Base-by-base conservation (phyloP, 2,329 filamentous ascomycete genomes). In the Cladophialophora chaetospira region DNA sequence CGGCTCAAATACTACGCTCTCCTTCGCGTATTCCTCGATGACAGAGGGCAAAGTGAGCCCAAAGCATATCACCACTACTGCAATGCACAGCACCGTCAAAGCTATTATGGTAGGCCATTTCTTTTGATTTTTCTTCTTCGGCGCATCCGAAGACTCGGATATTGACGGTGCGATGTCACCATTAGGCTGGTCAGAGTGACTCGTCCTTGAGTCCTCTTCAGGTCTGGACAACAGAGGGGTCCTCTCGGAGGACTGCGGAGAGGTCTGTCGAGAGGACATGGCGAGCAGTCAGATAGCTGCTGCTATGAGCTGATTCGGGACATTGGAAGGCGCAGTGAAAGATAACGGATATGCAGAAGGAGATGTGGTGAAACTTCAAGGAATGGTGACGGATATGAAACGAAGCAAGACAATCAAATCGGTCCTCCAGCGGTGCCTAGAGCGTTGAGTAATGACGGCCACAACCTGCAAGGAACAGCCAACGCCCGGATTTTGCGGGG, bases 1-100 rank as follows among this genome's bases (percentile, higher is more conserved):
- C 1, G 94, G 90, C 68, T 92, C 85, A 63, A 99, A 83, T 15
- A 93, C 85, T 21, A 87, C 81, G 2, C 92, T 90, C 71, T 92
- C 81, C 73, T 93, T 88, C 46, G 88, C 89, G 72, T 99, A 99
- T 69, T 90, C 83, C 72, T 96, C 85, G 9, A 96, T 84, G 5
- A 87, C 84, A 13, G 88, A 85, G 1, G 93, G 92, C 0, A 88
- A 83, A 52, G 96, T 82, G 74, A 96, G 96, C 13, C 86, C 90
- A 54, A 93, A 76, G 13, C 88, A 85, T 65, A 96, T 90, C 25
- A 80, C 70, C 19, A 93, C 66, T 4, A 87, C 78, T 5, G 86
- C 67, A 1, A 83, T 64, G 46, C 82, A 88, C 6, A 97, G 75
- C 2, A 88, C 55, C 1, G 80, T 65, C 60, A 96, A 83, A 26